Evolutionary conservation across 257 asterid species (phyloP).

Genomic region (Lantana camara): DNA sequence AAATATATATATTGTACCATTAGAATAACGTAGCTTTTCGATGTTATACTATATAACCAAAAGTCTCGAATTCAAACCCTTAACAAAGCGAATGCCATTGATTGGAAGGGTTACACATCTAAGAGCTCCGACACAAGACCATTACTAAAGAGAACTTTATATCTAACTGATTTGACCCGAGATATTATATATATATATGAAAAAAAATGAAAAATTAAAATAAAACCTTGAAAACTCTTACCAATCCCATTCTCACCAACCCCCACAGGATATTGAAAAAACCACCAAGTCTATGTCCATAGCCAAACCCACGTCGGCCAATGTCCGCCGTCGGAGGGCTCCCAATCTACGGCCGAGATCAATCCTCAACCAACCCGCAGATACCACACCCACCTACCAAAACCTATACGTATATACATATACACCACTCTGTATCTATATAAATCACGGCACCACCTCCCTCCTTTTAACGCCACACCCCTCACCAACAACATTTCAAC

Average conservation of each 20-base stretch:
- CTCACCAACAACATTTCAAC: conserved; percentile 15
- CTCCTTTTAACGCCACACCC: conserved; percentile 40
- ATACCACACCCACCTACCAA: conserved; percentile 41
- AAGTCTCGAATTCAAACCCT: too few relatives aligned
- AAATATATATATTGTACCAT: too few relatives aligned
- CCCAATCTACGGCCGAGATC: conserved; percentile 32
- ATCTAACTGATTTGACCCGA: too few relatives aligned
- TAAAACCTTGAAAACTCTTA: neutral
- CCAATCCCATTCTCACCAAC: conserved; percentile 38
- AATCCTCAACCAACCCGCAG: conserved; percentile 49
- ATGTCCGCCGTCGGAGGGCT: conserved; percentile 25
- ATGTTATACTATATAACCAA: too few relatives aligned
- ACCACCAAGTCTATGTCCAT: conserved; percentile 12
- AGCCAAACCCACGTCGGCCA: conserved; percentile 33
- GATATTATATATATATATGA: too few relatives aligned
- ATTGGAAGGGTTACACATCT: too few relatives aligned
- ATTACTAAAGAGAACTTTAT: too few relatives aligned
- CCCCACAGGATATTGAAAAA: conserved; percentile 15
- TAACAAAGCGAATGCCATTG: too few relatives aligned
- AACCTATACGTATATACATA: conserved; percentile 14
- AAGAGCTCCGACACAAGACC: too few relatives aligned
- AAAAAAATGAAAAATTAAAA: too few relatives aligned
- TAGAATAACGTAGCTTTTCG: too few relatives aligned
- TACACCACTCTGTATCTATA: conserved; percentile 9
- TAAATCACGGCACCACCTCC: neutral